Evolutionary conservation across 371 early-diverging fungal species (phyloP), one percentile per base, ranked within the genome.

Genomic region (Rhizomucor miehei): DNA sequence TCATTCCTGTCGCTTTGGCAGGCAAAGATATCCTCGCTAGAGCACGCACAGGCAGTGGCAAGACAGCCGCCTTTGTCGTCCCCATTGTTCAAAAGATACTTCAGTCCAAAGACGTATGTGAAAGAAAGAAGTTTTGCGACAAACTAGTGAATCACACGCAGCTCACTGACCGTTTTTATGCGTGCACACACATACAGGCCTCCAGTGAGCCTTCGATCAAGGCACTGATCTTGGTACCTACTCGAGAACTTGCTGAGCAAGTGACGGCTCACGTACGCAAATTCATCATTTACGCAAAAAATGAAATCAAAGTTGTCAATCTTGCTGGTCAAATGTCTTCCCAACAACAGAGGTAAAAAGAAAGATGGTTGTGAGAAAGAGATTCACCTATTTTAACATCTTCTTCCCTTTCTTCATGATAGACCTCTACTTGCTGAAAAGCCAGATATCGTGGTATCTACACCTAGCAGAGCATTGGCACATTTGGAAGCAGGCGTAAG

Each of bases 1-100:
- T 92, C 10, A 95, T 99, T 52, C 98, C 99, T 16, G 74, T 94
- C n/a, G 93, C 96, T 17, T 74, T 99, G 9, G 73, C 90, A n/a
- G 97, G 97, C 20, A 94, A 94, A 65, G 99, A 98, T 67, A 86
- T 99, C 46, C 83, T 99, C 48, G 98, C 95, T n/a, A 83, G 93
- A 54, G 98, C 99, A n/a, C 79, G 95, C 36, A 99, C 99, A 1
- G 99, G 99, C 41, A 93, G 93, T 56, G 99, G 99, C 55, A 99
- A 99, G 73, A 99, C 99, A 13, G 92, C 93, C 12, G 95, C 99
- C 1, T 99, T 98, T 79, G 84, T 92, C 48, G 68, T 99, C 39
- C 99, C 99, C 1, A 81, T 97, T 12, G 65, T 99, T 38, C 95
- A 98, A 71, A 90, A 91, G 68, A 87, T 97, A 8, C 77, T 98